phyloP scores from a whole-genome alignment of 2,329 filamentous ascomycete genomes.

The Lasiodiplodia citricola region DNA sequence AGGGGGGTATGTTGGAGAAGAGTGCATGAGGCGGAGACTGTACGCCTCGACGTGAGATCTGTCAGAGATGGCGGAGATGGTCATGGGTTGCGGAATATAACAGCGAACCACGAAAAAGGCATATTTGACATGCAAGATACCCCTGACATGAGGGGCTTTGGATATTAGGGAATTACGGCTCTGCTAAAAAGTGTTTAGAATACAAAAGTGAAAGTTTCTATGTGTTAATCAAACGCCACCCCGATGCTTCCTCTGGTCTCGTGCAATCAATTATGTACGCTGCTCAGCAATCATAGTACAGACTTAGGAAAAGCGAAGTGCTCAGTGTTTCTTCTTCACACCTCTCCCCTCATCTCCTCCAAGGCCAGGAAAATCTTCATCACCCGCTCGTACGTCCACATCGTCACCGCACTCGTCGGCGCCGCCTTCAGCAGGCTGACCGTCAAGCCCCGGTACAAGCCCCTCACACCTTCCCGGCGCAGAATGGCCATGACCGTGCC shows the following conservation, averaged over 20 bases:
- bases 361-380: constrained; percentile 47
- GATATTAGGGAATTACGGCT: not conserved
- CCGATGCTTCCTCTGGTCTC: not conserved
- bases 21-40: not conserved
- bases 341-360: constrained; percentile 3
- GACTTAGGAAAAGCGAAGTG: not conserved
- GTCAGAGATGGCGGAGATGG: not conserved
- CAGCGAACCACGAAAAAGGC: not conserved
- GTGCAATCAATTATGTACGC: not conserved
- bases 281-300: not conserved
- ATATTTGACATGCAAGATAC: not conserved
- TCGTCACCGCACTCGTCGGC: constrained; percentile 87
- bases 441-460: constrained; percentile 84
- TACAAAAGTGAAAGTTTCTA: not conserved
- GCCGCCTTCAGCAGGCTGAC: constrained; percentile 93
- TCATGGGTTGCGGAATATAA: not conserved
- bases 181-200: not conserved
- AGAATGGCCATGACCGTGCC: constrained; percentile 72
- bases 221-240: not conserved
- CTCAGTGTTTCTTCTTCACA: not conserved
- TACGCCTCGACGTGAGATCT: not conserved
- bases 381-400: constrained; percentile 90
- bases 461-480: constrained; percentile 73
- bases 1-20: not conserved
- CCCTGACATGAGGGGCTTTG: not conserved